Evolutionary conservation across 306 rosid genomes (phyloP), one percentile per base, ranked within the genome.

Genomic region (Vigna angularis): DNA sequence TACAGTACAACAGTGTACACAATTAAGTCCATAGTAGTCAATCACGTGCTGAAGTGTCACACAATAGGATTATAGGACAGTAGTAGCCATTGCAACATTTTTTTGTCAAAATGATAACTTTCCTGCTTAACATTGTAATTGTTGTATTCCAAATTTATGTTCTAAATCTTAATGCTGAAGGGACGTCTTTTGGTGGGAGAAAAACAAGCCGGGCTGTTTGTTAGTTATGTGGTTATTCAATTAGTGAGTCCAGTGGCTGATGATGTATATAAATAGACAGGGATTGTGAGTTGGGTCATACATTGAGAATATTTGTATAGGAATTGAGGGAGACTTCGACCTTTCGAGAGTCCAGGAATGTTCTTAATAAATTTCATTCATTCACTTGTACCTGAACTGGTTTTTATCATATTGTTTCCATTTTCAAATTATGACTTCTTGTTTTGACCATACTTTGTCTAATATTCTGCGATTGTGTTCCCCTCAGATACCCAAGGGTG

Each of bases 401-500:
- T 45, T 45, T 58, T 36, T 71, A 34, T 53, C 28, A 26, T 24
- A 3, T 40, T 57, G 36, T 11, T 22, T 28, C 68, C 26, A 7
- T n/a, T 64, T 3, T 47, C 66, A 69, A 44, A 64, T 62, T 57
- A 47, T 36, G 50, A 52, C 70, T 52, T 51, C n/a, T 73, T 45
- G 50, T 64, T 66, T 73, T 82, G 42, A 28, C 14, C 53, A 65
- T 74, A 61, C 80, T 55, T 79, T 73, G 48, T 79, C 72, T 87
- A 66, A 73, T 24, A 75, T 80, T 66, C 66, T 83, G 79, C 53
- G 24, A 80, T 73, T 59, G 45, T 84, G 86, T 65, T 81, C 72
- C 72, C 70, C 72, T 74, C 88, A 95, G 99, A 88, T 95, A 87
- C 98, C 99, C 13, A 91, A 88, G 83, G 94, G 97, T 56, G 96